These are phyloP conservation scores for Rubus parviflorus DNA, from an alignment of 306 rosid genomes.

Conservation along the genomic window DNA sequence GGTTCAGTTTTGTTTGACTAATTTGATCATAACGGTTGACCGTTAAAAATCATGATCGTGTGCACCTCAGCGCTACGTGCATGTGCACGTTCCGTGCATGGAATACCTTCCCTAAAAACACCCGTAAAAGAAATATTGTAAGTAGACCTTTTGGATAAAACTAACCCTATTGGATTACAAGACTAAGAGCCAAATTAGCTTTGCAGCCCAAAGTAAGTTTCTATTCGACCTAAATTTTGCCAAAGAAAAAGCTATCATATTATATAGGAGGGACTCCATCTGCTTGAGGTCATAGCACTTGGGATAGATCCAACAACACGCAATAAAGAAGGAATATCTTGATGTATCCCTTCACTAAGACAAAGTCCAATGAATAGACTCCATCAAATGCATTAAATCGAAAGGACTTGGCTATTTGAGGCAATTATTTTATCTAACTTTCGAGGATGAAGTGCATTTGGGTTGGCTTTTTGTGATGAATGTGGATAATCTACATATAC, in stretches of 20 bases:
- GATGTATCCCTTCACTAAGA: neutral
- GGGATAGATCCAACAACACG: neutral
- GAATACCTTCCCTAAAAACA: no score
- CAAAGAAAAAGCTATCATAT: neutral
- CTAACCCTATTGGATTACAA: no score
- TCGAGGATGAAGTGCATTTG: neutral
- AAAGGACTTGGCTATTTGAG: constrained; percentile 2
- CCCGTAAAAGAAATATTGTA: neutral
- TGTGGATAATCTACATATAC: neutral
- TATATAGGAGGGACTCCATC: neutral
- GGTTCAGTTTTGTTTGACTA: no score
- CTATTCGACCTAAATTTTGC: neutral
- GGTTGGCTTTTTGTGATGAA: constrained; percentile 1
- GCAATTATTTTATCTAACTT: neutral
- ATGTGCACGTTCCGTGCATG: no score
- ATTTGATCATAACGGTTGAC: no score
- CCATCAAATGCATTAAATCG: constrained; percentile 3
- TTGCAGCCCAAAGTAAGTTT: neutral
- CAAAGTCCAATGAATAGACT: constrained; percentile 8
- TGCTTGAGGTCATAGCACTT: neutral
- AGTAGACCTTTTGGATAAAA: no score
- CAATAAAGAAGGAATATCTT: neutral
- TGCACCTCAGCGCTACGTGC: no score
- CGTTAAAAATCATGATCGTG: no score
- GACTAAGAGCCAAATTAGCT: neutral